Evolutionary conservation across 2,329 filamentous ascomycete genomes (phyloP), one percentile per base, ranked within the genome.

Genomic region (Ascochyta viciae-villosae): DNA sequence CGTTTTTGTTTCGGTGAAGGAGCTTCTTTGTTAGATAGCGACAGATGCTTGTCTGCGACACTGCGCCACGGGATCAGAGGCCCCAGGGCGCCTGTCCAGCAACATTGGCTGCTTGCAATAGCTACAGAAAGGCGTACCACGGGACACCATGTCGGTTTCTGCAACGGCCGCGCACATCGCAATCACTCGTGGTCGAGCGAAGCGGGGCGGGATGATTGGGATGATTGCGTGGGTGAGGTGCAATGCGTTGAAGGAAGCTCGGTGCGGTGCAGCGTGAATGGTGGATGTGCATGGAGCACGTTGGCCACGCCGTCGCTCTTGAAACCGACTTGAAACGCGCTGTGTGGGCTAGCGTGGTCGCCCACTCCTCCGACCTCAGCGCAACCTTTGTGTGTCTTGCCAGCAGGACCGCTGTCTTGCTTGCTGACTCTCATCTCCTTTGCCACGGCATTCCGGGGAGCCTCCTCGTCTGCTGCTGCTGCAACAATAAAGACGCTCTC

Each of bases 1-100:
- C 47, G 58, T 55, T 50, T 57, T 57, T 54, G 63, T 66, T 63
- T 63, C 60, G 57, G 62, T 42, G 24, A 41, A 47, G 29, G 31
- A 34, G 46, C 53, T 31, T 24, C 15, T 33, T 13, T 31, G 10
- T 19, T 19, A 19, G 27, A 9, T 38, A 13, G 35, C 43, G 38
- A 47, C 42, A 51, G 47, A 51, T 56, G 53, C 42, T 31, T 56
- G 47, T 37, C 19, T 41, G 53, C 31, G 19, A 9, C 19, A 40
- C 47, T 50, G 47, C 53, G 42, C 29, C 53, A 35, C 42, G 34
- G 46, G 43, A 31, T 31, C 35, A 31, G 41, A 34, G 24, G 24
- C 19, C 2, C 19, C 19, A 19, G 19, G 19, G 19, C 19, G 19
- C 19, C 19, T 19, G 19, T 19, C 3, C 19, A 19, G 19, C 19